Evolutionary conservation across 768 basidiomycete species (phyloP), one percentile per base, ranked within the genome.

Genomic region (Suillus subaureus): DNA sequence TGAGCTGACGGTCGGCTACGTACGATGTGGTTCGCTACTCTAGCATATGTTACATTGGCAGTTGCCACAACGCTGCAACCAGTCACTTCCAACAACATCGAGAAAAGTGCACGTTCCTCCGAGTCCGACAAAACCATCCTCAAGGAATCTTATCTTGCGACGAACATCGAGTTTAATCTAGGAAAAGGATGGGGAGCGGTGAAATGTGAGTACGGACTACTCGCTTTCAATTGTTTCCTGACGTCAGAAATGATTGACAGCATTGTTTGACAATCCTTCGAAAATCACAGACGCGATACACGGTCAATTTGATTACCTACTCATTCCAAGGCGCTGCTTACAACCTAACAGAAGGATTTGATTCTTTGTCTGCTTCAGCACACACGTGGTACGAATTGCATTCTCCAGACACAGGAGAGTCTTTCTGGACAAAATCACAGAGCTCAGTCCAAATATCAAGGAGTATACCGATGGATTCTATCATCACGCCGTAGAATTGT

Each of bases 281-380:
- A 11, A 60, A 28, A 16, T 60, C 23, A 26, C 23, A 7, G 57
- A 39, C 0, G 16, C 57, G 4, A 26, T 60, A 42, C 16, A 60
- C 26, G 57, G 57, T 60, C 57, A 60, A 40, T 60, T 60, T 28
- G 26, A 7, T 60, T 11, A 42, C 23, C 39, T 60, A 21, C 11
- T 40, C 39, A 28, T 26, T 21, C 16, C 23, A 40, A 18, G 39
- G 39, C 3, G 39, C 39, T 21, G 31, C 18, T 60, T 18, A 60
- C n/a, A 40, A 26, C 16, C 23, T 40, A 39, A 58, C 39, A 58
- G 57, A 58, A 26, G 35, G 11, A 12, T 23, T 40, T 40, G 26
- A 58, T 58, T 58, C 57, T 18, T 40, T 58, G 26, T 40, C 39
- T 58, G 18, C 26, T 40, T 40, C 57, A 40, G 57, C 11, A 26